A percentile compares a stretch with the other conserved stretches of the same genome.
phyloP scores from a whole-genome alignment of 805 yeast genomes.

The Yamadazyma philogaea region DNA sequence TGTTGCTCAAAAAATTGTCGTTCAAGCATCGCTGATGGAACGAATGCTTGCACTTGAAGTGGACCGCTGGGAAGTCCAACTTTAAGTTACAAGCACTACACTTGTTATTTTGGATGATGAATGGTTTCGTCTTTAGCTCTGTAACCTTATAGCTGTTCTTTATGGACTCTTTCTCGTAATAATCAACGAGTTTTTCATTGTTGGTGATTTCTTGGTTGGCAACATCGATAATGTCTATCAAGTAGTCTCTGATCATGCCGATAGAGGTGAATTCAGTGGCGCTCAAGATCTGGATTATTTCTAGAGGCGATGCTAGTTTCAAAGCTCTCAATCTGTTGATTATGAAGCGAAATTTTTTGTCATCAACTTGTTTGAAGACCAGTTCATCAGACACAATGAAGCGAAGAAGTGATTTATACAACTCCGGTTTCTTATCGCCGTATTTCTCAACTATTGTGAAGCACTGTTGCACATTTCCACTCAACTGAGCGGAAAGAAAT shows the following conservation, averaged over 20 bases:
- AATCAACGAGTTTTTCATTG: slow-evolving; percentile 60
- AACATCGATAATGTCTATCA: slow-evolving; percentile 56
- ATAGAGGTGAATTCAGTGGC: slow-evolving; percentile 53
- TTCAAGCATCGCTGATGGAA: slow-evolving; percentile 79
- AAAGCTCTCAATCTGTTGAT: slow-evolving; percentile 51
- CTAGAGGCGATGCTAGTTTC: slow-evolving; percentile 67
- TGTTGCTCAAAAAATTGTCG: slow-evolving; percentile 34
- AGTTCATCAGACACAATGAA: slow-evolving; percentile 57
- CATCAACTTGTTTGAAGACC: slow-evolving; percentile 51
- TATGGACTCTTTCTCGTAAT: slow-evolving; percentile 65
- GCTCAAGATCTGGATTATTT: slow-evolving; percentile 68
- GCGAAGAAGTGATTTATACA: slow-evolving; percentile 63
- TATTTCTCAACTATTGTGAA: slow-evolving; percentile 54
- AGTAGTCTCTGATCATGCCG: slow-evolving; percentile 67
- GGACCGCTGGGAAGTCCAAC: slow-evolving; percentile 75
- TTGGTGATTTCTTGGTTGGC: slow-evolving; percentile 66
- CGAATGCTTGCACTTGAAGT: slow-evolving; percentile 83
- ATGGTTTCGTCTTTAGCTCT: slow-evolving; percentile 44
- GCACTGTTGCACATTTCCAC: slow-evolving; percentile 57
- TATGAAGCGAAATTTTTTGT: slow-evolving; percentile 45
- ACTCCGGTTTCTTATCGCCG: slow-evolving; percentile 60
- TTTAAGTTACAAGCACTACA: slow-evolving; percentile 65
- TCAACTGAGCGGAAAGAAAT: slow-evolving; percentile 61
- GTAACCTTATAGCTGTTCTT: slow-evolving; percentile 53
- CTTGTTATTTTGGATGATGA: slow-evolving; percentile 55